These are phyloP conservation scores for Phialophora tarda DNA, from an alignment of 2,329 filamentous ascomycete genomes.

Conservation along the genomic window DNA sequence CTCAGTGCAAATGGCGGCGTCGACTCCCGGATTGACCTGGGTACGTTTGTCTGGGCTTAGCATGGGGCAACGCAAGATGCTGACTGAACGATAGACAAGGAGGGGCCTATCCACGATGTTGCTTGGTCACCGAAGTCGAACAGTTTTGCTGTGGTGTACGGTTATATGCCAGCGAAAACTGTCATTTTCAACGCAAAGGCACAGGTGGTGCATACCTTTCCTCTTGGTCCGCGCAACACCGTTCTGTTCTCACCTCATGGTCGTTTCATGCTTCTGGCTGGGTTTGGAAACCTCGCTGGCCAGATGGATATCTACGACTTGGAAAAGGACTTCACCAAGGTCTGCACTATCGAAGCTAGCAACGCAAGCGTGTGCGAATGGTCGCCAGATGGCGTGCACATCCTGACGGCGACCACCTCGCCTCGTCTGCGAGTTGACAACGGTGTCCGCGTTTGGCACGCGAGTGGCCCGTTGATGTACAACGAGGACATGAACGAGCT, in stretches of 20 bases:
- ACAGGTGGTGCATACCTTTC: slow-evolving; percentile 80
- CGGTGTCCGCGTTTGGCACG: slow-evolving; percentile 93
- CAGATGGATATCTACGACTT: slow-evolving; percentile 98
- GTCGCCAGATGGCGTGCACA: slow-evolving; percentile 94
- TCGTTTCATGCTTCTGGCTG: slow-evolving; percentile 89
- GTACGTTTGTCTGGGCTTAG: slow-evolving; percentile 47
- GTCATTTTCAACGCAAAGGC: slow-evolving; percentile 95
- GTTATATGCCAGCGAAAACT: slow-evolving; percentile 98
- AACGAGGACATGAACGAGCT: slow-evolving; percentile 93
- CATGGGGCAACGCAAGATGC: slow-evolving; percentile 9
- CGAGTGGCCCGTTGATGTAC: slow-evolving; percentile 87
- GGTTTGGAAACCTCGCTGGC: slow-evolving; percentile 95
- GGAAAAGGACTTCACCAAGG: slow-evolving; percentile 89
- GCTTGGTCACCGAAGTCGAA: slow-evolving; percentile 98
- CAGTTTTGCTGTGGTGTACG: slow-evolving; percentile 97
- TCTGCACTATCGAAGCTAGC: slow-evolving; percentile 91
- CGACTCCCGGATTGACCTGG: slow-evolving; percentile 84
- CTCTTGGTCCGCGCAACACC: slow-evolving; percentile 87
- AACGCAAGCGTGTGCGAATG: slow-evolving; percentile 97
- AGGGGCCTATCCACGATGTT: slow-evolving; percentile 96
- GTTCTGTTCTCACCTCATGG: slow-evolving; percentile 93
- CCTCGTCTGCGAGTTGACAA: slow-evolving; percentile 96
- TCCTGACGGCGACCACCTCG: slow-evolving; percentile 96
- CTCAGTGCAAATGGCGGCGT: slow-evolving; percentile 89
- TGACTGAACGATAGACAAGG: slow-evolving; percentile 71